Percentiles rank a stretch among this genome's conserved stretches.
Evolutionary conservation across 140 eudicot genomes (phyloP).

Genomic region (Senecio squalidus): DNA sequence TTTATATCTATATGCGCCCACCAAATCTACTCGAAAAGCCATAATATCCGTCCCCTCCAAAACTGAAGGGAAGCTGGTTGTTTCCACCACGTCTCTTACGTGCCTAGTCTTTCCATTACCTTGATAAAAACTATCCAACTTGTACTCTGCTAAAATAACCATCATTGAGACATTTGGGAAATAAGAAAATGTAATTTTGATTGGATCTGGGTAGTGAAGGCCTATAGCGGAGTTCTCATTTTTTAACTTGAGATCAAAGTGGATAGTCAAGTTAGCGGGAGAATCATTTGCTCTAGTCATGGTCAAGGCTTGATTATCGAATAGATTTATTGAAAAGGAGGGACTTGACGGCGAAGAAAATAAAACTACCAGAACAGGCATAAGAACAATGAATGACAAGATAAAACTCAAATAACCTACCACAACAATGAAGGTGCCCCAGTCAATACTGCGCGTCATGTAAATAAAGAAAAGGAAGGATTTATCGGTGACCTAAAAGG

Average conservation of each 20-base stretch:
- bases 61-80: not conserved
- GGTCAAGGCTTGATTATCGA: conserved; percentile 21
- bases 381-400: not conserved
- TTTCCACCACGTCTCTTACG: conserved; percentile 17
- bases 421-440: no score
- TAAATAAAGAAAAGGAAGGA: not conserved
- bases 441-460: not conserved
- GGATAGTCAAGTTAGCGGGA: conserved; percentile 5
- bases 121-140: conserved; percentile 23
- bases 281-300: not conserved
- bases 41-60: not conserved
- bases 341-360: conserved; percentile 13
- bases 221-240: conserved; percentile 19
- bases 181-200: conserved; percentile 21
- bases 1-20: conserved; percentile 7
- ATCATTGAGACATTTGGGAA: conserved; percentile 28
- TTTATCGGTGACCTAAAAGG: not conserved
- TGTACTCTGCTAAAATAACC: conserved; percentile 15
- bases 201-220: conserved; percentile 23
- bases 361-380: conserved; percentile 1
- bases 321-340: conserved; percentile 14
- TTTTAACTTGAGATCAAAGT: conserved; percentile 19
- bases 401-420: no score
- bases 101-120: conserved; percentile 26
- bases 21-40: conserved; percentile 11